Percentiles rank a stretch among this genome's conserved stretches.
phyloP scores from a whole-genome alignment of 2,329 filamentous ascomycete genomes.

The Tolypocladium tundrense region DNA sequence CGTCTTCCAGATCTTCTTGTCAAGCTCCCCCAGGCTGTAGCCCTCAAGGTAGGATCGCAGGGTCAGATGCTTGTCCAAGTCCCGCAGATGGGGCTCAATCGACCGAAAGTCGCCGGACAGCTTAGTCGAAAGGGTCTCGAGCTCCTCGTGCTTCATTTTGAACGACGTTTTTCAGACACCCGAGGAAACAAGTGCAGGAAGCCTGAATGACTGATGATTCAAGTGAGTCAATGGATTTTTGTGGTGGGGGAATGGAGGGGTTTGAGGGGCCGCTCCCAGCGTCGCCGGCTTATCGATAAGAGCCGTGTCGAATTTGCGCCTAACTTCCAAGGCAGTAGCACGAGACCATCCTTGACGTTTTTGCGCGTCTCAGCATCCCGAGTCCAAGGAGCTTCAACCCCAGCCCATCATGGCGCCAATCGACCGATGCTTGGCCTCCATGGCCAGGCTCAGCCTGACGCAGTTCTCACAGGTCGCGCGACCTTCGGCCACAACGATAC shows the following conservation, averaged over 20 bases:
- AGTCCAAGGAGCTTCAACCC: slow-evolving; percentile 15
- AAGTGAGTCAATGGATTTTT: slow-evolving; percentile 15
- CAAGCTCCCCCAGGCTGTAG: slow-evolving; percentile 65
- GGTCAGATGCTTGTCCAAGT: slow-evolving; percentile 78
- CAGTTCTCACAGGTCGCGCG: slow-evolving; percentile 27
- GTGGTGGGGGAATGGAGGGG: slow-evolving; percentile 14
- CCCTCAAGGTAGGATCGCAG: slow-evolving; percentile 80
- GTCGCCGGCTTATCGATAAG: slow-evolving; percentile 14
- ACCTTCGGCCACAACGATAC: slow-evolving; percentile 32
- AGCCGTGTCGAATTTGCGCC: slow-evolving; percentile 7
- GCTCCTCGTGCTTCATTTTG: slow-evolving; percentile 48
- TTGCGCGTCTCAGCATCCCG: background rate
- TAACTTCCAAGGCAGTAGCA: slow-evolving; percentile 15
- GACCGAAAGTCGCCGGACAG: slow-evolving; percentile 67
- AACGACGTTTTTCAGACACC: background rate
- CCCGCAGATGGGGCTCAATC: slow-evolving; percentile 61
- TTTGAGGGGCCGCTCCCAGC: slow-evolving; percentile 4
- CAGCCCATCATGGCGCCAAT: slow-evolving; percentile 36
- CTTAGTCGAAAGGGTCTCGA: slow-evolving; percentile 38
- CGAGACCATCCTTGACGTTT: background rate
- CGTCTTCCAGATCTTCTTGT: slow-evolving; percentile 74
- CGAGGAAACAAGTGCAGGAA: background rate
- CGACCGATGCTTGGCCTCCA: slow-evolving; percentile 42
- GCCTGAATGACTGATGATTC: background rate
- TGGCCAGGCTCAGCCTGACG: slow-evolving; percentile 39